Evolutionary conservation across 495 filamentous ascomycete genomes (phyloP), one percentile per base, ranked within the genome.

Genomic region (Pyrenopolyporus hunteri): DNA sequence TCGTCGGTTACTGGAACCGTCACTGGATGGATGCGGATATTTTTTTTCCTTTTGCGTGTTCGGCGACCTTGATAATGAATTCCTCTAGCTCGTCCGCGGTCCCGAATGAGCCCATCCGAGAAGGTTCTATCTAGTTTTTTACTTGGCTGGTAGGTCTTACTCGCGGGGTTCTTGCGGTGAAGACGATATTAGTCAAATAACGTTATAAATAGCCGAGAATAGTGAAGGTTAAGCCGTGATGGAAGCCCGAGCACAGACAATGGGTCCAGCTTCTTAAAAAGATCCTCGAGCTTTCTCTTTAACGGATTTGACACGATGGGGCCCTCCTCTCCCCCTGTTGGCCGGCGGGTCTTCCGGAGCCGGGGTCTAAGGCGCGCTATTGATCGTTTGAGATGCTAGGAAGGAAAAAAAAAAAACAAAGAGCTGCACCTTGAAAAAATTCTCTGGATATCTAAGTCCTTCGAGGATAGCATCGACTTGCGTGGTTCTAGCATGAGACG

Each of bases 121-220:
- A 36, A 44, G 19, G 10, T 33, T n/a, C 16, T 40, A 36, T 46
- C 47, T 63, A 63, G 42, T 35, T 59, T 37, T 53, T 42, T 33
- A 49, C 53, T 55, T 60, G 44, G 59, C 60, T 57, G 58, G 54
- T 56, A 47, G 54, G 53, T 47, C 23, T 59, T 40, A 64, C 23
- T 54, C 50, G 56, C 51, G 48, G 55, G 51, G 51, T 54, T 66
- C 52, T 69, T 71, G 69, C 69, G 69, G 69, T 71, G 69, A 71
- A 59, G 66, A 35, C 47, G 54, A 58, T 62, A 54, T 67, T 64
- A 44, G 69, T 60, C 57, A 57, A 59, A 49, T 54, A 59, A 59
- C 49, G 61, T 58, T 59, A 64, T 48, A 61, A 66, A 66, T 61
- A 53, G 53, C 63, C 54, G 59, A 60, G 40, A 51, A 63, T 51